Base-by-base conservation (phyloP, 2,329 filamentous ascomycete genomes). In the Capronia epimyces region DNA sequence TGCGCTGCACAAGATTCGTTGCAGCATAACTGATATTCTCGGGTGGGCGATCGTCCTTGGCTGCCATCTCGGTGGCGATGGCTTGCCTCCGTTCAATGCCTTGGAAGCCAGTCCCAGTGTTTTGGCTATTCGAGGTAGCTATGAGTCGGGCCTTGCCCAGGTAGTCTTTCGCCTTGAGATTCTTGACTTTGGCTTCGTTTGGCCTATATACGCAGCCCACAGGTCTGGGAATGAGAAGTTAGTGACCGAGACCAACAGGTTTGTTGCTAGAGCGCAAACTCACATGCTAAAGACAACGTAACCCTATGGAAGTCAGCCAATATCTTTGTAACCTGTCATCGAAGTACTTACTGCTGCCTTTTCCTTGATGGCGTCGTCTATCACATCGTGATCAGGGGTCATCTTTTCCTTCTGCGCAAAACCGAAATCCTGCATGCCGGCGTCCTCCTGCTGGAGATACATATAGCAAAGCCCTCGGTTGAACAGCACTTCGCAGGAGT, bases 391-490 rank as follows among this genome's bases (percentile, higher is more conserved):
- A 63, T 97, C 91, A 48, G 91, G 85, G 1, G 95, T 90, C 42
- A 93, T 87, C 74, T 97, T 97, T 70, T 97, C 93, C 69, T 95
- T 93, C 21, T 88, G 87, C 0, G 93, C 93, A 65, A 86, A 97
- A 16, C 81, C 79, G 62, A 98, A 75, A 73, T 98, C 93, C 67
- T 93, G 85, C 79, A 98, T 81, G 60, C 93, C 93, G 1, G 86
- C 82, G 10, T 94, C 88, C 68, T 86, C 87, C 69, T 97, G 89
- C 65, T 95, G 87, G 24, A 97, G 78, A 66, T 97, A 97, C 64
- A 97, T 95, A 72, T 96, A 97, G 73, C 93, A 97, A 51, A 98
- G 77, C 52, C 93, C 93, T 46, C 93, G 84, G 69, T 98, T 98
- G 76, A 98, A 98, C 21, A 98, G 77, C 2, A 96, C 91, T 65